phyloP scores from a whole-genome alignment of 2,329 filamentous ascomycete genomes.

The Didymella arachidicola region DNA sequence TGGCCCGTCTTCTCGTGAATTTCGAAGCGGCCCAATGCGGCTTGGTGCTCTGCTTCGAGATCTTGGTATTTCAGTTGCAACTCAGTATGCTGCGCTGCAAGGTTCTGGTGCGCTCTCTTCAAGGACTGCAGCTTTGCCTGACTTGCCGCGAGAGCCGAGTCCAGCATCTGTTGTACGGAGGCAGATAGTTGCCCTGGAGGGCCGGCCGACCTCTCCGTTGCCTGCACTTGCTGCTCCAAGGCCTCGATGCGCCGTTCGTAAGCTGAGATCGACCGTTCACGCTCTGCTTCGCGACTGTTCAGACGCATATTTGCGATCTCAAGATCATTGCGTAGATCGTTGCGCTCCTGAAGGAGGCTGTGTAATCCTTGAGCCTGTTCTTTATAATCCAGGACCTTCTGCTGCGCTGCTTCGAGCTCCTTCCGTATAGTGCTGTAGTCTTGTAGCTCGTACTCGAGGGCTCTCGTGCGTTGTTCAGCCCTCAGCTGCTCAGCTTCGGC shows the following conservation, averaged over 20 bases:
- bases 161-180: conserved; percentile 57
- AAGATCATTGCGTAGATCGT: conserved; percentile 65
- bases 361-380: conserved; percentile 55
- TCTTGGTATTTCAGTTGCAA: conserved; percentile 57
- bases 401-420: conserved; percentile 45
- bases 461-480: conserved; percentile 64
- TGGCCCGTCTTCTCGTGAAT: conserved; percentile 30
- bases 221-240: conserved; percentile 50
- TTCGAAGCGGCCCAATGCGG: conserved; percentile 36
- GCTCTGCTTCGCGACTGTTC: conserved; percentile 59
- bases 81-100: conserved; percentile 61
- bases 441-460: conserved; percentile 66
- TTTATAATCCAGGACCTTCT: conserved; percentile 43
- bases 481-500: conserved; percentile 70
- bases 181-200: conserved; percentile 48
- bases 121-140: conserved; percentile 58
- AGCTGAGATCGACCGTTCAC: conserved; percentile 55
- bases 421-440: conserved; percentile 60
- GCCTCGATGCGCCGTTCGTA: conserved; percentile 60
- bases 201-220: conserved; percentile 32
- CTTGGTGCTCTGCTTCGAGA: conserved; percentile 47
- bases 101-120: conserved; percentile 60
- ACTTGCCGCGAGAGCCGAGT: conserved; percentile 57
- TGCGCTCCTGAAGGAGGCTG: conserved; percentile 64
- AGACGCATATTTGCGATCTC: conserved; percentile 68